Percentiles rank a stretch among this genome's conserved stretches.
phyloP scores from a whole-genome alignment of 176 grass and related monocot species.

The Lolium perenne region DNA sequence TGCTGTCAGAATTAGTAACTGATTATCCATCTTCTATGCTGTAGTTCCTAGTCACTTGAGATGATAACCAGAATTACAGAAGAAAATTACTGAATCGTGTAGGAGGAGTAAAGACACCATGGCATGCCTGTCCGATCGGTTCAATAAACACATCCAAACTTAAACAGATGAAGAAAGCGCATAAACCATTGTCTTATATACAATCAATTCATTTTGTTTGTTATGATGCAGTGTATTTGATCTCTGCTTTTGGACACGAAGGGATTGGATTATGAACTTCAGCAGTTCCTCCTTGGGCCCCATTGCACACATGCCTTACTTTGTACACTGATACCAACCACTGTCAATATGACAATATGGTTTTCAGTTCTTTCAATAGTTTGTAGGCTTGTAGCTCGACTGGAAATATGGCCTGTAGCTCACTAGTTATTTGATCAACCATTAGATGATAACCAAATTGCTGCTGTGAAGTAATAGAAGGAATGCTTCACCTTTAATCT shows the following conservation, averaged over 20 bases:
- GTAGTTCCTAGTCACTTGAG: neutral
- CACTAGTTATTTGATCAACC: conserved; percentile 4
- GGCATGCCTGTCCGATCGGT: neutral
- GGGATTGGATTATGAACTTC: neutral
- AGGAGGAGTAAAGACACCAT: neutral
- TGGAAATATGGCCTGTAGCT: neutral
- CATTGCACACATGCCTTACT: neutral
- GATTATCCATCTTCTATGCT: neutral
- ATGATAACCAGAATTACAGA: neutral
- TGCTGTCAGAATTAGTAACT: neutral
- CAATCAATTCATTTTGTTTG: neutral
- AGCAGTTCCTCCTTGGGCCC: neutral
- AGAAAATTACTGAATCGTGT: neutral
- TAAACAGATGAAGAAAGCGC: neutral
- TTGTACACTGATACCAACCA: neutral
- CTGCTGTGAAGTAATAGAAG: conserved; percentile 4
- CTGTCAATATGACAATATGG: neutral
- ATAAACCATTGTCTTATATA: neutral
- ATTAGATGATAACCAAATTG: neutral
- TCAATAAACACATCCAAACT: neutral
- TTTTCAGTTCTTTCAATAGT: neutral
- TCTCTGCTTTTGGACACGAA: neutral
- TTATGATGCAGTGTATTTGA: neutral
- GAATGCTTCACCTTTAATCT: neutral
- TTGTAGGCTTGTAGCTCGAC: neutral